A percentile compares a stretch with the other conserved stretches of the same genome.
Conservation (phyloP, 2,329 filamentous ascomycete genomes). For the Verticillium isaacii region DNA sequence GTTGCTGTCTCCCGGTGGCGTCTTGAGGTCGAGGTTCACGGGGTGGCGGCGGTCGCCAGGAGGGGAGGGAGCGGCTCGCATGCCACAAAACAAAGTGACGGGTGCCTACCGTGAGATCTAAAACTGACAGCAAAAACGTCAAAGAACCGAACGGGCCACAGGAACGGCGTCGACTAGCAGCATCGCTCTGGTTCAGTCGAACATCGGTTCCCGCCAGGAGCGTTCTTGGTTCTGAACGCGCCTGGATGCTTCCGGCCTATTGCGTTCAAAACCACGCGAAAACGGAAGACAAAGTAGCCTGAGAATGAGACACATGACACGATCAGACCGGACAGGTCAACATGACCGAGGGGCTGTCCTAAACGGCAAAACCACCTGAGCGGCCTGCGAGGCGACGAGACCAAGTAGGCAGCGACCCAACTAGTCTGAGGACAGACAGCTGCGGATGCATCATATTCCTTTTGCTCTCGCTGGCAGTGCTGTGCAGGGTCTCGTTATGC, state of each 20-base stretch:
- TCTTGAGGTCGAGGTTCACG: neutral
- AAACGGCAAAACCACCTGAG: neutral
- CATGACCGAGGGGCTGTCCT: neutral
- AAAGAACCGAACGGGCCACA: neutral
- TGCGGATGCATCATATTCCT: neutral
- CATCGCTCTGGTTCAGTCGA: neutral
- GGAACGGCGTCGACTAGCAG: neutral
- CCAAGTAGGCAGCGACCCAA: neutral
- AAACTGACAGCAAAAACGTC: neutral
- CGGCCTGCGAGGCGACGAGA: neutral
- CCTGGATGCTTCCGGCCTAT: neutral
- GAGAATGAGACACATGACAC: neutral
- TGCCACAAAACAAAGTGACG: neutral
- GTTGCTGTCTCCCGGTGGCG: neutral
- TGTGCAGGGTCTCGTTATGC: neutral
- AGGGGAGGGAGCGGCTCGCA: neutral
- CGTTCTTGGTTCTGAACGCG: neutral
- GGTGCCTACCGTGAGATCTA: neutral
- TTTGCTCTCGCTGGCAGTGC: neutral
- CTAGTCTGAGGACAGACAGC: neutral
- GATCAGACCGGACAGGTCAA: neutral
- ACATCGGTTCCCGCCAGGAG: neutral
- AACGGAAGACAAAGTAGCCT: neutral
- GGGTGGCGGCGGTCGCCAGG: neutral
- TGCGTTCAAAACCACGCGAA: neutral